These are phyloP conservation scores for Davidsoniella australis DNA, from an alignment of 2,329 filamentous ascomycete genomes.

Conservation along the genomic window DNA sequence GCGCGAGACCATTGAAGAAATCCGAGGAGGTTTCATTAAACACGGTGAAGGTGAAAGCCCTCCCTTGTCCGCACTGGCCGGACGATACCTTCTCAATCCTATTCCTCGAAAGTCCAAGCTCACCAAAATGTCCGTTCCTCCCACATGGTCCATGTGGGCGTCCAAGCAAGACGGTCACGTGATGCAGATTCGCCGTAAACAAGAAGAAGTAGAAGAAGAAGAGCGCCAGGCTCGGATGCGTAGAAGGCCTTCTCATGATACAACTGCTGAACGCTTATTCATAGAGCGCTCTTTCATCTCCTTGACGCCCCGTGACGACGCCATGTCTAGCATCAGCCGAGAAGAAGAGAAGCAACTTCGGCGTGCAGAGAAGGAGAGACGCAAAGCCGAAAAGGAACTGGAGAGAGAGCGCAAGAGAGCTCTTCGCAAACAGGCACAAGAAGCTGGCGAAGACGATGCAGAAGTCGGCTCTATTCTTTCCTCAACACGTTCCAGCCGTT, in stretches of 20 bases:
- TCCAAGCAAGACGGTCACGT: conserved; percentile 74
- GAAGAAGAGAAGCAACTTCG: conserved; percentile 3
- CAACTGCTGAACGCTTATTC: conserved; percentile 1
- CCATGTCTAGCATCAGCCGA: background rate
- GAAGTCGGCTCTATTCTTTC: conserved; percentile 5
- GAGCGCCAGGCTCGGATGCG: conserved; percentile 5
- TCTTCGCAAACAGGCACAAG: conserved; percentile 1
- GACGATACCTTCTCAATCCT: conserved; percentile 35
- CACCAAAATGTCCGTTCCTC: conserved; percentile 5
- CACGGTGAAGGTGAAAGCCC: conserved; percentile 59
- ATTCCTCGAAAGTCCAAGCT: conserved; percentile 11
- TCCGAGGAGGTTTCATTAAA: conserved; percentile 51
- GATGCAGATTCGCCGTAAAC: conserved; percentile 40
- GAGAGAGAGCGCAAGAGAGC: conserved; percentile 9
- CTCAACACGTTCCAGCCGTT: conserved; percentile 7
- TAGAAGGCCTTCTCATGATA: conserved; percentile 1
- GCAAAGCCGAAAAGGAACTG: conserved; percentile 7
- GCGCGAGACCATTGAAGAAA: conserved; percentile 54
- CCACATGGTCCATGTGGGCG: conserved; percentile 63
- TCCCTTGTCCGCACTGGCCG: conserved; percentile 68
- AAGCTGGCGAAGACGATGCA: background rate
- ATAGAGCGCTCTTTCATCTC: background rate
- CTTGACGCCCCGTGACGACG: too few species aligned
- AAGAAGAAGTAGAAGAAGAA: conserved; percentile 22
- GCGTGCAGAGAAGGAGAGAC: conserved; percentile 2